A percentile compares a stretch with the other conserved stretches of the same genome.
These are phyloP conservation scores for Arachnopeziza araneosa DNA, from an alignment of 2,329 filamentous ascomycete genomes.

Conservation along the genomic window DNA sequence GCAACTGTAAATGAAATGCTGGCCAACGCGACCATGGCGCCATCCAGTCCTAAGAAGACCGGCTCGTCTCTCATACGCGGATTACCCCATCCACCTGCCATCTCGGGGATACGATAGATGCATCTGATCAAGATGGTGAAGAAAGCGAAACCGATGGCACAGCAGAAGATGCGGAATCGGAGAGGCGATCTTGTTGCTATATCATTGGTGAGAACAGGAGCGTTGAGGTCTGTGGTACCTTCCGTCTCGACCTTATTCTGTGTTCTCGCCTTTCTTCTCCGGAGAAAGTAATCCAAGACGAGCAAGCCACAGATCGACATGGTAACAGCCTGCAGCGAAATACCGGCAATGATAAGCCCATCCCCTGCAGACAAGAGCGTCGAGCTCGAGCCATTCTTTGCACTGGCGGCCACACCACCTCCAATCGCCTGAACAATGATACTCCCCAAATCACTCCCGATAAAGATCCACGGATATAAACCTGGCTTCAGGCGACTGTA, in stretches of 20 bases:
- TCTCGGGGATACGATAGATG: conserved; percentile 43
- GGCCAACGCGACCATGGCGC: conserved; percentile 6
- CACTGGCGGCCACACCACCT: conserved; percentile 46
- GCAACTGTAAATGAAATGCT: conserved; percentile 7
- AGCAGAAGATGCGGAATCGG: conserved; percentile 11
- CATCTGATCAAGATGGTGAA: conserved; percentile 15
- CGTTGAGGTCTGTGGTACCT: neutral
- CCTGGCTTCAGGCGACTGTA: conserved; percentile 46
- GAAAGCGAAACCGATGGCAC: conserved; percentile 8
- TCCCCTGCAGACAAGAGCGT: conserved; percentile 30
- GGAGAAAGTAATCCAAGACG: conserved; percentile 11
- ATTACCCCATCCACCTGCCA: conserved; percentile 59
- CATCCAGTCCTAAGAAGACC: conserved; percentile 48
- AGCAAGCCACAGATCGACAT: conserved; percentile 30
- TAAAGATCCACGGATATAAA: conserved; percentile 54
- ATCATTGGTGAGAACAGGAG: neutral
- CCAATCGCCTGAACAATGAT: conserved; percentile 53
- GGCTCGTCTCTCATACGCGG: conserved; percentile 56
- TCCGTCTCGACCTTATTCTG: conserved; percentile 1
- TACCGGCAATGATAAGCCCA: conserved; percentile 33
- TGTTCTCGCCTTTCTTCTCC: conserved; percentile 3
- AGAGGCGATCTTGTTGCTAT: neutral
- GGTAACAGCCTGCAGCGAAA: conserved; percentile 32
- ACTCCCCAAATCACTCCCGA: conserved; percentile 49
- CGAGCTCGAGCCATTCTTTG: conserved; percentile 1